phyloP scores from a whole-genome alignment of 179 eudicot genomes.

The Drosera spatulata region DNA sequence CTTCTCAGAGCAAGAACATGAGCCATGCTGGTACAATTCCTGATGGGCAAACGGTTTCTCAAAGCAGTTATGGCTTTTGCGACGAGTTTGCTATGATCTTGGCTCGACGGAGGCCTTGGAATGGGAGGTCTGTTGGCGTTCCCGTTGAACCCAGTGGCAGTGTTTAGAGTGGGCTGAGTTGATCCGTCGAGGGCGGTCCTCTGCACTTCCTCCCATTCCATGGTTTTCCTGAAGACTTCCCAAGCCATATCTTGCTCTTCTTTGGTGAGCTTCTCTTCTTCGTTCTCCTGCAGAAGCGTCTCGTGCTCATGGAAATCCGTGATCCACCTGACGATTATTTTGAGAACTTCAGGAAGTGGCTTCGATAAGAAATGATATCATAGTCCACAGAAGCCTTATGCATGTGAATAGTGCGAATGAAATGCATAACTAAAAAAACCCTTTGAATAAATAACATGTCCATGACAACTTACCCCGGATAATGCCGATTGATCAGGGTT shows the following conservation, averaged over 20 bases:
- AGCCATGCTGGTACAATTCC: constrained; percentile 57
- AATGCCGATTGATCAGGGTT: constrained; percentile 52
- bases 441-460: too few species aligned
- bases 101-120: constrained; percentile 4
- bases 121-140: background rate
- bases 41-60: constrained; percentile 25
- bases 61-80: constrained; percentile 17
- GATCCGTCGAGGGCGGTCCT: constrained; percentile 30
- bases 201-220: constrained; percentile 49
- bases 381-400: too few species aligned
- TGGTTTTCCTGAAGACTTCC: constrained; percentile 61
- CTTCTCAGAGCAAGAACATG: constrained; percentile 67
- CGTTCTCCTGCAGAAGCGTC: constrained; percentile 84
- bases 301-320: constrained; percentile 91
- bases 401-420: too few species aligned
- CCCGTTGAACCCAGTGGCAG: background rate
- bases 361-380: background rate
- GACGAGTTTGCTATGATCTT: background rate
- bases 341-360: constrained; percentile 2
- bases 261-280: constrained; percentile 90
- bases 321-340: constrained; percentile 56
- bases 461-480: constrained; percentile 43
- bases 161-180: constrained; percentile 2
- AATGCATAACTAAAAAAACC: too few species aligned
- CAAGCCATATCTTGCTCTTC: constrained; percentile 99